phyloP scores from a whole-genome alignment of 2,329 filamentous ascomycete genomes.

The Scedosporium minutisporum region DNA sequence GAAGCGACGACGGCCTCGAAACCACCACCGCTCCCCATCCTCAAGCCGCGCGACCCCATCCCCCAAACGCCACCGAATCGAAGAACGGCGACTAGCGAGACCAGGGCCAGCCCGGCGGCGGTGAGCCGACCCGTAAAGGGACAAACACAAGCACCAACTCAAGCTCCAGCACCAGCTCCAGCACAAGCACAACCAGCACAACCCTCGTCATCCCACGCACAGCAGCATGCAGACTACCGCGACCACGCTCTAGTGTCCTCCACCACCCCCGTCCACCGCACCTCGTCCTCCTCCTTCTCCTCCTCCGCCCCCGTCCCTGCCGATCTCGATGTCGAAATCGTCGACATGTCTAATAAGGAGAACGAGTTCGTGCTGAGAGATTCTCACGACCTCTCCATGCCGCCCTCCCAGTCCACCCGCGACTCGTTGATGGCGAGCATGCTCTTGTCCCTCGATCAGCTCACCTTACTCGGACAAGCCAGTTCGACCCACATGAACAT shows the following conservation, averaged over 20 bases:
- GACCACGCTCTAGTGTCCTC: slow-evolving; percentile 29
- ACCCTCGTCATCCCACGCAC: slow-evolving; percentile 10
- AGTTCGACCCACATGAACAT: slow-evolving; percentile 14
- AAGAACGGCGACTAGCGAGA: background rate
- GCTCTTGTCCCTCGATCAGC: slow-evolving; percentile 83
- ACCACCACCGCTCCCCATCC: slow-evolving; percentile 1
- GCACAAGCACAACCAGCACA: background rate
- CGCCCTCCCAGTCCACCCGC: slow-evolving; percentile 64
- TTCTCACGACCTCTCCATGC: slow-evolving; percentile 80
- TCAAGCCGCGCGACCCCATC: slow-evolving; percentile 1
- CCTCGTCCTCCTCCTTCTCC: slow-evolving; percentile 21
- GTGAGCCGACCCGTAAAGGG: slow-evolving; percentile 3
- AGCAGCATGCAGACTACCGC: slow-evolving; percentile 21
- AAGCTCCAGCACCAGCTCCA: background rate
- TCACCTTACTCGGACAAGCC: slow-evolving; percentile 44
- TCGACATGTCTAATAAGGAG: slow-evolving; percentile 21
- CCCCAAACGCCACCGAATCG: slow-evolving; percentile 3
- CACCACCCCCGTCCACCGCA: slow-evolving; percentile 24
- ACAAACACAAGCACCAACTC: background rate
- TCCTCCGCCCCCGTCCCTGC: slow-evolving; percentile 10
- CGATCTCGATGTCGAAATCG: slow-evolving; percentile 12
- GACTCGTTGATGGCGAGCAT: slow-evolving; percentile 94
- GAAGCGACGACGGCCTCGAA: background rate
- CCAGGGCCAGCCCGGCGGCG: slow-evolving; percentile 6
- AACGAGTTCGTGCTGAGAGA: slow-evolving; percentile 36